A percentile compares a stretch with the other conserved stretches of the same genome.
Evolutionary conservation across 179 eudicot species (phyloP).

Genomic region (Beta corolliflora): DNA sequence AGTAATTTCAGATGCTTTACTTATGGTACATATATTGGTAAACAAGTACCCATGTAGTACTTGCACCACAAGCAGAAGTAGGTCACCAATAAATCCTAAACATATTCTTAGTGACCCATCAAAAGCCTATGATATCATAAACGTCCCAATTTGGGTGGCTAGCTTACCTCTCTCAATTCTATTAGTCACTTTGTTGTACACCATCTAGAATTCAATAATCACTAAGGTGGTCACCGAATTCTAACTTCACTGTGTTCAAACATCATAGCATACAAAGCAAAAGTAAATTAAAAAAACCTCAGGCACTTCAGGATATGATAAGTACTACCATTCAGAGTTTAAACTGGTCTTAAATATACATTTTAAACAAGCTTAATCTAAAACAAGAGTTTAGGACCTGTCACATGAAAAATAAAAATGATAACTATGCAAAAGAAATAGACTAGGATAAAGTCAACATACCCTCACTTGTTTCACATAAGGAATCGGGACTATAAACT

Average conservation of each 20-base stretch:
- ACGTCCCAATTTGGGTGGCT: not conserved
- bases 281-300: not conserved
- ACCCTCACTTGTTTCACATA: slow-evolving; percentile 98
- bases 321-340: no score
- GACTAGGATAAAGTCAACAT: slow-evolving; percentile 20
- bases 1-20: not conserved
- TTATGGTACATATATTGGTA: no score
- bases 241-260: not conserved
- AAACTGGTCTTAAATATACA: not conserved
- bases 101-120: not conserved
- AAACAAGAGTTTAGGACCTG: no score
- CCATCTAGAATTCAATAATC: not conserved
- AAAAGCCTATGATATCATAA: no score
- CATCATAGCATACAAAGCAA: not conserved
- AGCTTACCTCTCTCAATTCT: not conserved
- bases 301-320: not conserved
- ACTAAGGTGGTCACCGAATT: not conserved
- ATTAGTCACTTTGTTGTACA: not conserved
- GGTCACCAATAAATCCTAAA: not conserved
- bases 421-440: not conserved
- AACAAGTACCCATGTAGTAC: not conserved
- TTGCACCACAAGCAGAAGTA: not conserved
- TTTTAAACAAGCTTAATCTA: not conserved
- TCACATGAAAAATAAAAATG: not conserved
- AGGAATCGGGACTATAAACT: slow-evolving; percentile 92